These are phyloP conservation scores for Arthrobotrys sphaeroides DNA, from an alignment of 2,329 filamentous ascomycete genomes.

Conservation along the genomic window DNA sequence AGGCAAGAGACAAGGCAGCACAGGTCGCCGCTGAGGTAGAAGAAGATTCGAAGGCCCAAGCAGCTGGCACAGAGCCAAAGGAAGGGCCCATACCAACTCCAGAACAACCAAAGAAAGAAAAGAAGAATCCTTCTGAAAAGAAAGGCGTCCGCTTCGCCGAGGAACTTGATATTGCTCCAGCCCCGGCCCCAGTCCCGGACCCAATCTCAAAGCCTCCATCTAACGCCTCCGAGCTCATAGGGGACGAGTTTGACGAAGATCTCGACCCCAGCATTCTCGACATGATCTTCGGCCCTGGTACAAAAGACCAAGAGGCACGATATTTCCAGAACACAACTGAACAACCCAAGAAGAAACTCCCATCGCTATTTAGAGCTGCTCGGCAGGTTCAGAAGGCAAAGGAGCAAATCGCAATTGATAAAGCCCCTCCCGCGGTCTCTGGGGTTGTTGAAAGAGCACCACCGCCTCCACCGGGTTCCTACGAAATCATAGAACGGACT, in stretches of 20 bases:
- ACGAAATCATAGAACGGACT: constrained; percentile 39
- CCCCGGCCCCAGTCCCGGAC: constrained; percentile 56
- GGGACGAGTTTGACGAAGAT: constrained; percentile 50
- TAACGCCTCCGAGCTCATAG: constrained; percentile 34
- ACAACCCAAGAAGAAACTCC: constrained; percentile 43
- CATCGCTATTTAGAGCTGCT: constrained; percentile 43
- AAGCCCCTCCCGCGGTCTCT: constrained; percentile 1
- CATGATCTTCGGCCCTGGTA: constrained; percentile 47
- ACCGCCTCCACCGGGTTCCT: constrained; percentile 22
- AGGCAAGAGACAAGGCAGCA: constrained; percentile 43
- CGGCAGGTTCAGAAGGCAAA: constrained; percentile 44
- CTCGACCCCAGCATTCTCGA: constrained; percentile 49
- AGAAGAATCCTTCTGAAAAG: constrained; percentile 60
- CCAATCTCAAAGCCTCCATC: constrained; percentile 58
- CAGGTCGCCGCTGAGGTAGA: constrained; percentile 38
- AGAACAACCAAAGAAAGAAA: constrained; percentile 43
- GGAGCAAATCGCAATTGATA: constrained; percentile 31
- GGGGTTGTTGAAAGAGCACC: background rate
- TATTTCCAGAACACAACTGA: constrained; percentile 47
- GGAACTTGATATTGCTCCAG: constrained; percentile 74
- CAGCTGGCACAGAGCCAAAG: constrained; percentile 1
- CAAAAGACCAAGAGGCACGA: constrained; percentile 42
- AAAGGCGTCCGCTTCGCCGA: constrained; percentile 86
- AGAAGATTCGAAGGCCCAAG: background rate
- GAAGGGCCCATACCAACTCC: constrained; percentile 54